Percentiles rank a stretch among this genome's conserved stretches.
Evolutionary conservation across 306 rosid genomes (phyloP).

Genomic region (Mimosa pudica): DNA sequence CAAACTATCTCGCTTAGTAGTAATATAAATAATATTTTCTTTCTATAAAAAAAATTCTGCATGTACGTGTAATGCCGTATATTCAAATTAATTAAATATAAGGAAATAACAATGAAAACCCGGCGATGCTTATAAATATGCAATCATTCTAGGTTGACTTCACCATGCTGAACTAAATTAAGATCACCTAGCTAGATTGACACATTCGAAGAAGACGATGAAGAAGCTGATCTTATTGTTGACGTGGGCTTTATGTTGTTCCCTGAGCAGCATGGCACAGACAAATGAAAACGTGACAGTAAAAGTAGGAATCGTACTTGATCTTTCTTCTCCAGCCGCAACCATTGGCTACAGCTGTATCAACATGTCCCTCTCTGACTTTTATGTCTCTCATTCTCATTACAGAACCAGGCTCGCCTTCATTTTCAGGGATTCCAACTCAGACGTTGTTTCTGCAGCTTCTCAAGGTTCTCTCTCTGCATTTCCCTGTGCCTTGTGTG

Average conservation of each 20-base stretch:
- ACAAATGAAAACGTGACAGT: conserved; percentile 26
- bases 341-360: conserved; percentile 43
- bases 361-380: conserved; percentile 38
- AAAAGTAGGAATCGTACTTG: conserved; percentile 48
- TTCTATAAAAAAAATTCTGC: too few relatives aligned
- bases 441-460: conserved; percentile 32
- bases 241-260: background rate
- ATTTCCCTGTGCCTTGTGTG: background rate
- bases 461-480: conserved; percentile 26
- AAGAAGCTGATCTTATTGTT: background rate
- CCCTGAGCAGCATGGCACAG: conserved; percentile 14
- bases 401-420: conserved; percentile 35
- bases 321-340: conserved; percentile 29
- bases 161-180: background rate
- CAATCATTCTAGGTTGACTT: background rate
- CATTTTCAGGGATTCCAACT: conserved; percentile 28
- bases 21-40: too few relatives aligned
- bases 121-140: background rate
- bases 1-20: too few relatives aligned
- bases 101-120: background rate
- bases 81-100: background rate
- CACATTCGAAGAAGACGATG: conserved; percentile 1
- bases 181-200: background rate
- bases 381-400: conserved; percentile 34
- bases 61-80: background rate